Conservation (phyloP, 192 early-diverging fungal genomes). For the Helicostylum pulchrum region DNA sequence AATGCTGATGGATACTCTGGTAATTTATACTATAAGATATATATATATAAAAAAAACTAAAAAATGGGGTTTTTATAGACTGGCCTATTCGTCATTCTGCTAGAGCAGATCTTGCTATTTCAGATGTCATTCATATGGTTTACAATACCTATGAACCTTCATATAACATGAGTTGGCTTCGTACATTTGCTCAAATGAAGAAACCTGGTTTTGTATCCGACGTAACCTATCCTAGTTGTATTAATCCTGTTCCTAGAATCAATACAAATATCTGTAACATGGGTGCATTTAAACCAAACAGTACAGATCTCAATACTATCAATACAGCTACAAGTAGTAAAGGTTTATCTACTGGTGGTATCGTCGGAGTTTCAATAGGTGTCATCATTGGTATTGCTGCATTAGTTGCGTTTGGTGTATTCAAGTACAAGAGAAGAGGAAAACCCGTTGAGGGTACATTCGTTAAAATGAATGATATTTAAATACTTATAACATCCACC, state of each 20-base stretch:
- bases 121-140: conserved; percentile 20
- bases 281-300: background rate
- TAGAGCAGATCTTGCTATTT: conserved; percentile 11
- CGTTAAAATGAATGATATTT: conserved; percentile 1
- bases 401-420: background rate
- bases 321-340: no score
- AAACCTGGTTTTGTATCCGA: background rate
- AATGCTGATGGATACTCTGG: conserved; percentile 1
- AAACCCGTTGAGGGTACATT: background rate
- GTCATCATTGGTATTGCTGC: conserved; percentile 9
- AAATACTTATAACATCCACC: background rate
- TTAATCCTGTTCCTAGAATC: background rate
- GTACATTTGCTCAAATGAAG: background rate
- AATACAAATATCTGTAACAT: background rate
- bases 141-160: conserved; percentile 10
- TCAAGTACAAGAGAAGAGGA: background rate
- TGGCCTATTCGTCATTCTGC: conserved; percentile 6
- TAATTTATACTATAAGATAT: background rate
- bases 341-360: conserved; percentile 3
- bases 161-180: conserved; percentile 5
- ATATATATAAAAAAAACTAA: background rate
- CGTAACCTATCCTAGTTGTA: conserved; percentile 8
- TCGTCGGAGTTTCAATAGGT: conserved; percentile 9
- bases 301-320: background rate
- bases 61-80: background rate